Evolutionary conservation across 345 rosid genomes (phyloP), one percentile per base, ranked within the genome.

Genomic region (Dovyalis caffra): DNA sequence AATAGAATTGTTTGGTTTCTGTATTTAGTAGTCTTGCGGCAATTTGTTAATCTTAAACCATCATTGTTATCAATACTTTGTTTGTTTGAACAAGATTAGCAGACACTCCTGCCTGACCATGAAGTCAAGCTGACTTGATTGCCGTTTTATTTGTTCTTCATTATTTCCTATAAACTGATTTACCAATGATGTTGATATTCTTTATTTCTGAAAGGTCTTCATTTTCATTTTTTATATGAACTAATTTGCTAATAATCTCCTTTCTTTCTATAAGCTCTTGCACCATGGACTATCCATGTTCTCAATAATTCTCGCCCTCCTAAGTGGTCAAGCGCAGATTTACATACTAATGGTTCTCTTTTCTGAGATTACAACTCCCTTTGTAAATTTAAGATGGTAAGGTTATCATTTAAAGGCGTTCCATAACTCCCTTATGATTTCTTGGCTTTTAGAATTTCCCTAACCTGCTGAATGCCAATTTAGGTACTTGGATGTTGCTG

Each of bases 351-450:
- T 90, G 86, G 92, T 91, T 88, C 95, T 93, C 75, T 83, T 93
- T 77, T 75, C 97, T 3, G 95, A 93, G 78, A 76, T 80, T 76
- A 93, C 95, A 33, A 90, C 97, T 1, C 93, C 95, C 6, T 93
- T 91, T 75, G 89, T 93, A 33, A 93, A 93, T 79, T 79, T 93
- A 34, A 90, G 97, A 81, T 93, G 98, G 98, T 93, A 85, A 74
- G 77, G 37, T 71, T 61, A 31, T 37, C 64, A 58, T 69, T 32
- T 58, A 11, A 34, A 56, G 75, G 33, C 8, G 40, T 37, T 51
- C 63, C 20, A 47, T 26, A 8, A 32, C 26, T 57, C 40, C 29
- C 34, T 37, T 23, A 28, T 57, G 43, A 53, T 34, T 20, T 61
- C 65, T 72, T 57, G 60, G 45, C 43, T 73, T 40, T 65, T 29